A percentile compares a stretch with the other conserved stretches of the same genome.
phyloP scores from a whole-genome alignment of 2,329 filamentous ascomycete species.

The Botrytis squamosa region DNA sequence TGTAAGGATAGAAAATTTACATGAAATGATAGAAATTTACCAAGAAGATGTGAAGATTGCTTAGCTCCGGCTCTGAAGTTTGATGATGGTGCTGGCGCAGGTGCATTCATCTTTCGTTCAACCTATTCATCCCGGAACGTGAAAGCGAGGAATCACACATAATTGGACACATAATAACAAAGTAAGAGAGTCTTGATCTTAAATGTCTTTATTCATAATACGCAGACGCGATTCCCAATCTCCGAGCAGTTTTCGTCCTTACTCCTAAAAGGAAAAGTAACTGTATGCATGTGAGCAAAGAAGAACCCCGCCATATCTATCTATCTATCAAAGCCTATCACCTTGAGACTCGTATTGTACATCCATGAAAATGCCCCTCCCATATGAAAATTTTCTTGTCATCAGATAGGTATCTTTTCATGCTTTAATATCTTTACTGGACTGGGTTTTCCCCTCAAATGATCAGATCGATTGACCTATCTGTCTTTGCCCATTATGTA shows the following conservation, averaged over 20 bases:
- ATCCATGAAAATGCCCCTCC: neutral
- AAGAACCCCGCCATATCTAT: neutral
- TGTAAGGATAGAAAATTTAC: conserved; percentile 6
- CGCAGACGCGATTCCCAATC: neutral
- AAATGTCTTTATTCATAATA: conserved; percentile 1
- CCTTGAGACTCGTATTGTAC: conserved; percentile 12
- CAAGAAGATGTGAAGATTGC: neutral
- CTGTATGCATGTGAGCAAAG: neutral
- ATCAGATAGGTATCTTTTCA: neutral
- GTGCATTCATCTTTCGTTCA: neutral
- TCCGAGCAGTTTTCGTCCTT: neutral
- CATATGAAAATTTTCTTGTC: neutral
- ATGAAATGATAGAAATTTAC: neutral
- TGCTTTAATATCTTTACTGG: conserved; percentile 11
- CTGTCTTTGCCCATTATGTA: neutral
- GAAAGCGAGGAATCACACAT: neutral
- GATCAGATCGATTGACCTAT: conserved; percentile 1
- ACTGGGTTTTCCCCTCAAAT: neutral
- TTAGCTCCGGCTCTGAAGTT: neutral
- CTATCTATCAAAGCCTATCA: neutral
- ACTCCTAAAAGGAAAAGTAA: neutral
- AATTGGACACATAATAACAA: neutral
- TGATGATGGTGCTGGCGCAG: neutral
- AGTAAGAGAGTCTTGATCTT: neutral
- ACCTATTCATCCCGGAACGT: neutral